These are phyloP conservation scores for Pichia scutulata DNA, from an alignment of 805 yeast species.

Conservation along the genomic window DNA sequence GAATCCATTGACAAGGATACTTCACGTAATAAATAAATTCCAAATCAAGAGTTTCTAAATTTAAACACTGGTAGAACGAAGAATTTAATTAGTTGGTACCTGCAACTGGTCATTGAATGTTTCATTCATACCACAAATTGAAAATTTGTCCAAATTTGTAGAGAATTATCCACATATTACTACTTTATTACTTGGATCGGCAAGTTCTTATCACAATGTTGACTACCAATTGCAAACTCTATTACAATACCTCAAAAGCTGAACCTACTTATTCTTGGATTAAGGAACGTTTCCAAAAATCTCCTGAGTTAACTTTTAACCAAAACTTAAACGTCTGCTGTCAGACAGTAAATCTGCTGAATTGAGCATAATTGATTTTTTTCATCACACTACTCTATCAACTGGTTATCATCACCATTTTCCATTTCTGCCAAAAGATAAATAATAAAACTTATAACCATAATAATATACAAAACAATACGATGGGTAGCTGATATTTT, in stretches of 20 bases:
- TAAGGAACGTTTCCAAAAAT: slow-evolving; percentile 9
- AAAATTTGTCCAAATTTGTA: slow-evolving; percentile 16
- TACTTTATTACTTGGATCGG: slow-evolving; percentile 37
- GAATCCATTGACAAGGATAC: slow-evolving; percentile 29
- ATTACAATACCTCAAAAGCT: slow-evolving; percentile 13
- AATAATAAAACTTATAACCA: slow-evolving; percentile 9
- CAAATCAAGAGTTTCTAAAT: slow-evolving; percentile 6
- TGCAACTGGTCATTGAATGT: slow-evolving; percentile 54
- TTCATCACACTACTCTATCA: slow-evolving; percentile 38
- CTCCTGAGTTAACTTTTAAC: slow-evolving; percentile 14
- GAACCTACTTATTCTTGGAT: slow-evolving; percentile 20
- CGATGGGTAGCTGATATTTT: slow-evolving; percentile 20
- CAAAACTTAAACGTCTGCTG: slow-evolving; percentile 13
- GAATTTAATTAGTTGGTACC: slow-evolving; percentile 52
- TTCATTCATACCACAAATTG: slow-evolving; percentile 49
- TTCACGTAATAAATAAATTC: slow-evolving; percentile 25
- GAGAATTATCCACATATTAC: slow-evolving; percentile 33
- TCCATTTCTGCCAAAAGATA: slow-evolving; percentile 28
- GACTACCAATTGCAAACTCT: slow-evolving; percentile 14
- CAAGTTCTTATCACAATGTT: slow-evolving; percentile 37
- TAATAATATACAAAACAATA: slow-evolving; percentile 7
- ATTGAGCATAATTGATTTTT: slow-evolving; percentile 26
- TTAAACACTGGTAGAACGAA: slow-evolving; percentile 36
- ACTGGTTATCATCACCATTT: slow-evolving; percentile 45
- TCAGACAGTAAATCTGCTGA: slow-evolving; percentile 15